Conservation (phyloP, 2,329 filamentous ascomycete species). For the Macrophomina tecta region DNA sequence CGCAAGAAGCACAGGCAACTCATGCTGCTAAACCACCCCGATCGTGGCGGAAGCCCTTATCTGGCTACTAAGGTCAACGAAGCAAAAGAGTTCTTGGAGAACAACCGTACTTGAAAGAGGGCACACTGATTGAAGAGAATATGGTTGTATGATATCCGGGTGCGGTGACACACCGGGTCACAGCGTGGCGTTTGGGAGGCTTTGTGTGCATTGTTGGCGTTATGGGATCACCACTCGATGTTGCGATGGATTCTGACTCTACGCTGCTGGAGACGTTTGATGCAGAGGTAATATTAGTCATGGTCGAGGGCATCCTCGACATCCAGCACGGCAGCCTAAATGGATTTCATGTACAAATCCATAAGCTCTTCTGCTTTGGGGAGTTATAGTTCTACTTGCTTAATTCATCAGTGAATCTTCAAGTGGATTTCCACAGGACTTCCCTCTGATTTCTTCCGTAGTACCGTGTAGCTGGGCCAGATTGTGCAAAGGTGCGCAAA, state of each 20-base stretch:
- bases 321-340: background rate
- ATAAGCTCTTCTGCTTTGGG: background rate
- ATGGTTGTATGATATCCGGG: conserved; percentile 12
- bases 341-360: background rate
- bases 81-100: conserved; percentile 95
- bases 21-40: conserved; percentile 97
- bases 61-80: conserved; percentile 98
- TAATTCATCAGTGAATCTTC: background rate
- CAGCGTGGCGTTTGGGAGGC: conserved; percentile 31
- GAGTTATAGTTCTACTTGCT: background rate
- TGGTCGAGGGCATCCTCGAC: background rate
- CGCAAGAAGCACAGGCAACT: conserved; percentile 94
- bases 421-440: background rate
- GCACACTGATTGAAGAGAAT: background rate
- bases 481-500: no score
- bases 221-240: conserved; percentile 30
- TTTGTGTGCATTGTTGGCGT: conserved; percentile 28
- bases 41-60: conserved; percentile 95
- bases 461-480: background rate
- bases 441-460: background rate
- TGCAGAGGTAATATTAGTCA: background rate
- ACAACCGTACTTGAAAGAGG: conserved; percentile 46
- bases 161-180: conserved; percentile 21
- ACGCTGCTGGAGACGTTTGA: background rate
- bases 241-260: conserved; percentile 1